Evolutionary conservation across 1,284 basidiomycete species (phyloP).

Genomic region (Cryptococcus sp.): DNA sequence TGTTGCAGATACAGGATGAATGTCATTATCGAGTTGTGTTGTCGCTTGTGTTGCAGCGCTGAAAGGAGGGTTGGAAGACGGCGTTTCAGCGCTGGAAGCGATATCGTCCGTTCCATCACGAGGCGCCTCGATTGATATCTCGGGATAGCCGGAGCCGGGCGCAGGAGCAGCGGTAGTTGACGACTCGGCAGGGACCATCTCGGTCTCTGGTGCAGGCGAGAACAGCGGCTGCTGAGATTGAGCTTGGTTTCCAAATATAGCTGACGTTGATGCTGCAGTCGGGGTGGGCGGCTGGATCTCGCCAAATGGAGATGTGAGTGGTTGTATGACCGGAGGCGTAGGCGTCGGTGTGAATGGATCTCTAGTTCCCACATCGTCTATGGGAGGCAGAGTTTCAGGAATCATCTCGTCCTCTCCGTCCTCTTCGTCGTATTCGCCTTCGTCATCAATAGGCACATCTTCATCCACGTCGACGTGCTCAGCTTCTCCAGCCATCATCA

Average conservation of each 20-base stretch:
- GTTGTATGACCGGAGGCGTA: background rate
- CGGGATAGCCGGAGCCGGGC: background rate
- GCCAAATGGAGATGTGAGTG: background rate
- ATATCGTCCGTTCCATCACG: too few species aligned
- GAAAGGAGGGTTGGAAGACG: too few species aligned
- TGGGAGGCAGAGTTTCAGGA: background rate
- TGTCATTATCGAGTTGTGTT: too few species aligned
- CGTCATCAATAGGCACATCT: background rate
- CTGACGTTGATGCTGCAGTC: background rate
- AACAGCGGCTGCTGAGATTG: too few species aligned
- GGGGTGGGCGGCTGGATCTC: background rate
- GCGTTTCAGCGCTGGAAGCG: too few species aligned
- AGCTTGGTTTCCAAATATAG: too few species aligned
- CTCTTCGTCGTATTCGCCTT: background rate
- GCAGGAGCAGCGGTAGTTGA: background rate
- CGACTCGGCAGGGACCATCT: background rate
- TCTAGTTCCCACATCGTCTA: background rate
- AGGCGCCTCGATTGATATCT: background rate
- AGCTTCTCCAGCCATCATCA: background rate
- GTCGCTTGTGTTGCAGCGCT: too few species aligned
- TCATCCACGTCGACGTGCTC: background rate
- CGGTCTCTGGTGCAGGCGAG: background rate
- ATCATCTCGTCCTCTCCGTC: background rate
- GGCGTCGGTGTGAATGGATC: background rate
- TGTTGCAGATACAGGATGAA: too few species aligned